Conservation (phyloP, 768 basidiomycete species). For the Tremella yokohamensis region DNA sequence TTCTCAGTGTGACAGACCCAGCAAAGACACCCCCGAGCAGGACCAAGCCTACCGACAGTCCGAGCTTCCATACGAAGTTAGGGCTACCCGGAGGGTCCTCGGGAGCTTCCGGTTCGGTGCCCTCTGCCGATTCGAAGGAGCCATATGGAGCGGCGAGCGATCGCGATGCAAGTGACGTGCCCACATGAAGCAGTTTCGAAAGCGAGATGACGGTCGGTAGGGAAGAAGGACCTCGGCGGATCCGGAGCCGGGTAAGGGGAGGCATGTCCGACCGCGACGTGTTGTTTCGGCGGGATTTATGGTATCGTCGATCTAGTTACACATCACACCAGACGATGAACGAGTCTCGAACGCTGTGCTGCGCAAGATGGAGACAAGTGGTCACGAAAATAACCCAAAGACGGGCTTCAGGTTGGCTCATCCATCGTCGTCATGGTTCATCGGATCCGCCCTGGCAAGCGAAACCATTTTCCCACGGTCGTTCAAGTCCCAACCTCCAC, state of each 20-base stretch:
- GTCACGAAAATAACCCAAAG: too few relatives aligned
- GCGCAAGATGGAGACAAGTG: too few relatives aligned
- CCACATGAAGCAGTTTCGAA: slow-evolving; percentile 29
- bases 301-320: too few relatives aligned
- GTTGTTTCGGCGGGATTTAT: too few relatives aligned
- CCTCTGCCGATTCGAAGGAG: neutral
- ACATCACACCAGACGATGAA: too few relatives aligned
- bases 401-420: neutral
- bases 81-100: slow-evolving; percentile 52
- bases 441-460: too few relatives aligned
- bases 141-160: neutral
- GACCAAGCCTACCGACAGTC: slow-evolving; percentile 66
- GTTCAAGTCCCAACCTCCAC: neutral
- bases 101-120: slow-evolving; percentile 28
- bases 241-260: slow-evolving; percentile 2
- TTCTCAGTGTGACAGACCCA: slow-evolving; percentile 59
- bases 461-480: neutral
- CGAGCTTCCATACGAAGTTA: slow-evolving; percentile 71
- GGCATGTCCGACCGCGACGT: slow-evolving; percentile 10
- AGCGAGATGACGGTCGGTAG: slow-evolving; percentile 37
- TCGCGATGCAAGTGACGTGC: slow-evolving; percentile 10
- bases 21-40: slow-evolving; percentile 87
- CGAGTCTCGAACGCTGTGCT: too few relatives aligned
- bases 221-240: slow-evolving; percentile 15
- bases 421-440: slow-evolving; percentile 7